These are phyloP conservation scores for Mucor circinelloides DNA, from an alignment of 371 early-diverging fungal species.

Conservation along the genomic window DNA sequence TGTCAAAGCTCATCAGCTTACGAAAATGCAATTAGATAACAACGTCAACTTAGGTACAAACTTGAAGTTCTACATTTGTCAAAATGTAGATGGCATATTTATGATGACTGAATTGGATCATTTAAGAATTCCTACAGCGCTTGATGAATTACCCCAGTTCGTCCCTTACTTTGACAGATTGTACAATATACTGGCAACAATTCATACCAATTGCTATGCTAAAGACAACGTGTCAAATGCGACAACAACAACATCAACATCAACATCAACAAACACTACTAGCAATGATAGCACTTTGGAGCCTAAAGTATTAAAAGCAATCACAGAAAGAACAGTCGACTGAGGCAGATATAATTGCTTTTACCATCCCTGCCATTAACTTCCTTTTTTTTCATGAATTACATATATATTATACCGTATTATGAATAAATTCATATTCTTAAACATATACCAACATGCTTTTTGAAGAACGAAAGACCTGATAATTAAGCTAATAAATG, in stretches of 20 bases:
- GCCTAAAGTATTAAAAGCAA: too few relatives aligned
- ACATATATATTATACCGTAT: too few relatives aligned
- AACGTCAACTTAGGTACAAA: constrained; percentile 19
- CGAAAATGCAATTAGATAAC: constrained; percentile 8
- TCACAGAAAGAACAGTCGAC: too few relatives aligned
- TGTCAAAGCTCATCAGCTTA: constrained; percentile 8
- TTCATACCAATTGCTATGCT: constrained; percentile 7
- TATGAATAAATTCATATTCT: too few relatives aligned
- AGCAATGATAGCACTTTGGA: constrained; percentile 9
- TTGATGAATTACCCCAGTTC: constrained; percentile 13
- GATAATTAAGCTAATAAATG: too few relatives aligned
- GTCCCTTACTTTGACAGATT: constrained; percentile 17
- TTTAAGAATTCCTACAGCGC: constrained; percentile 9
- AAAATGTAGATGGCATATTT: constrained; percentile 13
- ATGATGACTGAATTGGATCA: constrained; percentile 17
- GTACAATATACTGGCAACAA: constrained; percentile 20
- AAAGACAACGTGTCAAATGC: constrained; percentile 15
- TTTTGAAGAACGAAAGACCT: too few relatives aligned
- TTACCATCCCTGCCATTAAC: too few relatives aligned
- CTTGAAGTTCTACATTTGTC: constrained; percentile 6
- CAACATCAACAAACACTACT: neutral
- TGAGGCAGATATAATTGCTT: too few relatives aligned
- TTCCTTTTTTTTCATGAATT: too few relatives aligned
- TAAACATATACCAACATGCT: too few relatives aligned
- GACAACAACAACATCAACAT: constrained; percentile 1